These are phyloP conservation scores for Colletotrichum sp. DNA, from an alignment of 2,329 filamentous ascomycete species.

Conservation along the genomic window DNA sequence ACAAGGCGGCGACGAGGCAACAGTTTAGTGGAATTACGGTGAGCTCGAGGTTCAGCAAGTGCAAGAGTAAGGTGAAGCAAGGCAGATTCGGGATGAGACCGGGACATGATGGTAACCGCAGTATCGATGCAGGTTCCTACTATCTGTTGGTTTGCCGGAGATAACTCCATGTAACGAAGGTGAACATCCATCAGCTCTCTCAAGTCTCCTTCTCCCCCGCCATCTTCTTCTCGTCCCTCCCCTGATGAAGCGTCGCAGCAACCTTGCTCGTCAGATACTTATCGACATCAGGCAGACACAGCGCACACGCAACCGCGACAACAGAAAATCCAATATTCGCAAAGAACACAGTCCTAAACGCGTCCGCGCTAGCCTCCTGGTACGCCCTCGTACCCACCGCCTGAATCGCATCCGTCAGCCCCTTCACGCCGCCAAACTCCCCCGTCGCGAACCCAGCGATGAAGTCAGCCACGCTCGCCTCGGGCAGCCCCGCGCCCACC, in stretches of 20 bases:
- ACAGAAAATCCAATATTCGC: slow-evolving; percentile 38
- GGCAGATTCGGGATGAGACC: not conserved
- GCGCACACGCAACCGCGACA: slow-evolving; percentile 32
- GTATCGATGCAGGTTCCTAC: not conserved
- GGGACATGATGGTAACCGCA: rapidly evolving
- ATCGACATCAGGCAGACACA: slow-evolving; percentile 37
- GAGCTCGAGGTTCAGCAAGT: not conserved
- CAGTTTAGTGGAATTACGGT: not conserved
- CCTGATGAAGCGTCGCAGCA: slow-evolving; percentile 34
- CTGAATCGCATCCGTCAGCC: slow-evolving; percentile 33
- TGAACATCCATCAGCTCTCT: not conserved
- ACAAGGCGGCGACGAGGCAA: not conserved
- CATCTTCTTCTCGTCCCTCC: slow-evolving; percentile 23
- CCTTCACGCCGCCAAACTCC: slow-evolving; percentile 31
- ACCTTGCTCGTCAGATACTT: slow-evolving; percentile 35
- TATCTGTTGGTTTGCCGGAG: not conserved
- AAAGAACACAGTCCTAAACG: slow-evolving; percentile 39
- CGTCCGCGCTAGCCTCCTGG: slow-evolving; percentile 35
- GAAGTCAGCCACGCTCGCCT: slow-evolving; percentile 36
- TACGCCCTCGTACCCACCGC: slow-evolving; percentile 32
- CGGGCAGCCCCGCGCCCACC: slow-evolving; percentile 40
- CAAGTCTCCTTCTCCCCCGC: not conserved
- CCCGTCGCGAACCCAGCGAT: slow-evolving; percentile 33
- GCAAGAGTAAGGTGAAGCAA: not conserved
- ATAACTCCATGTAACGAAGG: rapidly evolving